These are phyloP conservation scores for Aspergillus sp. DNA, from an alignment of 2,329 filamentous ascomycete species.

Conservation along the genomic window DNA sequence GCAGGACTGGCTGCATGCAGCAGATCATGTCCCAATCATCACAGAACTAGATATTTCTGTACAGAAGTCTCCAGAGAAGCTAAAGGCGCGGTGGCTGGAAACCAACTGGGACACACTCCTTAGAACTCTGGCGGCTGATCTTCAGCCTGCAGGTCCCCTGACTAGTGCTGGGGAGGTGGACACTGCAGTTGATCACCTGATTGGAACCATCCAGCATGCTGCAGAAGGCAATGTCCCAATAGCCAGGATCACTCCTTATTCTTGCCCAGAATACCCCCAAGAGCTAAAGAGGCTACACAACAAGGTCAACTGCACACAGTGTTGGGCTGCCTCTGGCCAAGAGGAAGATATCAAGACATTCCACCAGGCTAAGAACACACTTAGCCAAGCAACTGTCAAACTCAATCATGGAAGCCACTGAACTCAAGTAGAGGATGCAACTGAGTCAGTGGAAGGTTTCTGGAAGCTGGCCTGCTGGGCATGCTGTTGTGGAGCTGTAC, in stretches of 20 bases:
- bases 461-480: neutral
- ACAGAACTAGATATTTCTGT: neutral
- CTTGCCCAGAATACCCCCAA: neutral
- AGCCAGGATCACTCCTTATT: neutral
- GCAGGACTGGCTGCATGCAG: neutral
- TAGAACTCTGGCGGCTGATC: neutral
- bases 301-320: neutral
- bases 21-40: constrained; percentile 1
- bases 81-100: neutral
- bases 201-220: neutral
- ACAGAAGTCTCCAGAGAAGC: neutral
- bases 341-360: neutral
- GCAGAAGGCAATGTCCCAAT: neutral
- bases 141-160: neutral
- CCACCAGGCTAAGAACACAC: neutral
- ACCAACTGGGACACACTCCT: neutral
- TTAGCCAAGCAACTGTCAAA: neutral
- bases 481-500: neutral
- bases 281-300: neutral
- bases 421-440: no score
- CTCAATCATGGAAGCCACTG: no score
- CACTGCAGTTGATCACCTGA: neutral
- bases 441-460: neutral
- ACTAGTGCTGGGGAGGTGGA: neutral
- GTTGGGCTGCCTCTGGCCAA: neutral